Evolutionary conservation across 164 flowering plant species (phyloP), one percentile per base, ranked within the genome.

Genomic region (Magnolia officinalis): DNA sequence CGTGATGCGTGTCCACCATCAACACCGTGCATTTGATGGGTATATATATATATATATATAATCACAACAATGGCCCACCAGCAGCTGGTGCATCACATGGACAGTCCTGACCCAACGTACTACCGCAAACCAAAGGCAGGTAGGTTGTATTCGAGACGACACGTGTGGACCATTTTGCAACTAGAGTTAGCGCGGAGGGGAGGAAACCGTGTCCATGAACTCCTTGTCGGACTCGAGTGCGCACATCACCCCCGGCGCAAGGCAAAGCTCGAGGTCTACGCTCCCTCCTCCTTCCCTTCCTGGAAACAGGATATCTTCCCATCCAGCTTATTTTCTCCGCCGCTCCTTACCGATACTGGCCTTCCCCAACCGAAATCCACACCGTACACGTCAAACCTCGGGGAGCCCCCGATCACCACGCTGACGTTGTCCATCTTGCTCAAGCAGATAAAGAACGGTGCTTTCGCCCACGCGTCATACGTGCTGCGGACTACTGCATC

Each of bases 191-290:
- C 77, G 64, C 6, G 45, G 6, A 37, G 45, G 6, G 45, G 45
- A 37, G 2, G 80, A 23, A 1, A 87, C 95, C 52, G 84, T 88
- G 21, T 90, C 81, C 89, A 86, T 81, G 69, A 80, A 83, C 50
- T 81, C 81, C 2, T 37, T 2, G 55, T 83, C 85, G 9, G 78
- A 70, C 72, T 91, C 97, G 4, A 95, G 74, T 18, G 75, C 87
- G 45, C 85, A 84, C 98, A 95, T 91, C 0, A 95, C 88, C 18
- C 85, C 95, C 1, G 97, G 92, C 20, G 90, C 75, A 78, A 95
- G 78, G 20, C 89, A 80, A 50, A 93, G 89, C 83, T 95, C 97
- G 29, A 91, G 81, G 80, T 90, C 93, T 9, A 91, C 89, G 75
- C 88, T 84, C 16, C 92, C 91, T 50, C 80, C 78, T 1, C 89